Evolutionary conservation across 2,329 filamentous ascomycete genomes (phyloP).

Genomic region (Penicillium sp.): DNA sequence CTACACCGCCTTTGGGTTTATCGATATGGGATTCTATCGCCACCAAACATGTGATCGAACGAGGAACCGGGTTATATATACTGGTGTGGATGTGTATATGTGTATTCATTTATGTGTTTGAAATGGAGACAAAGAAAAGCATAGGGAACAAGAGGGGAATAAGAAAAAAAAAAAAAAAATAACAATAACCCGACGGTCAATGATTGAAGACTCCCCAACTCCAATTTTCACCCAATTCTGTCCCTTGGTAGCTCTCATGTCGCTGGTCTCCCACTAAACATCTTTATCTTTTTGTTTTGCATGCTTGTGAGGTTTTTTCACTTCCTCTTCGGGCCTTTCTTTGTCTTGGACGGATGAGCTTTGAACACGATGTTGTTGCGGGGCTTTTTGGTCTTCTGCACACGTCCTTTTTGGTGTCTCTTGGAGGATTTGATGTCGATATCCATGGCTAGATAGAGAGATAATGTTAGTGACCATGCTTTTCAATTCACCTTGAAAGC

Average conservation of each 20-base stretch:
- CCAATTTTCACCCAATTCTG: conserved; percentile 2
- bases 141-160: neutral
- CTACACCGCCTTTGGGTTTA: conserved; percentile 18
- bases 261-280: neutral
- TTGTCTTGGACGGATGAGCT: conserved; percentile 30
- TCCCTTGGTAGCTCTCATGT: neutral
- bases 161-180: neutral
- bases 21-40: neutral
- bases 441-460: conserved; percentile 37
- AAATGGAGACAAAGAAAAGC: neutral
- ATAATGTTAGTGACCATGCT: neutral
- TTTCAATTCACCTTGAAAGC: neutral
- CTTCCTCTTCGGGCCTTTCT: conserved; percentile 35
- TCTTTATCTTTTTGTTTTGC: neutral
- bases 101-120: neutral
- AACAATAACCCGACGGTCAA: neutral
- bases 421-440: conserved; percentile 33
- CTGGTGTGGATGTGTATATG: neutral
- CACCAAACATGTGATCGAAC: neutral
- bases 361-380: conserved; percentile 43
- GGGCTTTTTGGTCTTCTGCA: conserved; percentile 40
- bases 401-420: conserved; percentile 31
- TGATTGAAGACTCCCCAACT: conserved; percentile 16
- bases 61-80: neutral
- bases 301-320: conserved; percentile 7